A percentile compares a stretch with the other conserved stretches of the same genome.
These are phyloP conservation scores for Coleophoma cylindrospora DNA, from an alignment of 2,329 filamentous ascomycete species.

Conservation along the genomic window DNA sequence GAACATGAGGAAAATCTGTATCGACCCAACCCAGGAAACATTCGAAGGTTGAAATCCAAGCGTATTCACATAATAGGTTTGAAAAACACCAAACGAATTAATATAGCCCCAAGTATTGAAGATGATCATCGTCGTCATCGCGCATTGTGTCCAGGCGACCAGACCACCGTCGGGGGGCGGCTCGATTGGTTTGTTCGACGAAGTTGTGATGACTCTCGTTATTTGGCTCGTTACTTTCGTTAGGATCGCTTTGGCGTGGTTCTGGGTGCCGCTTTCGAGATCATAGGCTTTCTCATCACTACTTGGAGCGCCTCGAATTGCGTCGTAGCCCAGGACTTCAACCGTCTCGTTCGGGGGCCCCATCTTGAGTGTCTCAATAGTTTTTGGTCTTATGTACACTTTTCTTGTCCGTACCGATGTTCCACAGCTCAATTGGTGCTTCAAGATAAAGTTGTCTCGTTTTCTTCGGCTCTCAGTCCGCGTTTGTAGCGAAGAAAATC, in stretches of 20 bases:
- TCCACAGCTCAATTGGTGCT: neutral
- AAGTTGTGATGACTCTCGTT: neutral
- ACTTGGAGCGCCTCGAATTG: neutral
- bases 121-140: conserved; percentile 18
- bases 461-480: too few relatives aligned
- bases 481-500: too few relatives aligned
- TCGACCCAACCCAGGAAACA: conserved; percentile 40
- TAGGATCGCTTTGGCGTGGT: neutral
- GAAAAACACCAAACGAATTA: conserved; percentile 16
- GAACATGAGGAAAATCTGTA: conserved; percentile 38
- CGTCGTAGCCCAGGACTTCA: too few relatives aligned
- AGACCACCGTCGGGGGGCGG: conserved; percentile 24
- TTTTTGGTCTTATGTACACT: too few relatives aligned
- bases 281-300: neutral
- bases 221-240: neutral
- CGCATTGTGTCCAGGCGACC: conserved; percentile 25
- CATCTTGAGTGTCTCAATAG: too few relatives aligned
- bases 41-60: conserved; percentile 28
- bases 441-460: neutral
- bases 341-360: too few relatives aligned
- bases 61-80: conserved; percentile 32
- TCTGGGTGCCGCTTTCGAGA: neutral
- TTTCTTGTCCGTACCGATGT: too few relatives aligned
- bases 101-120: conserved; percentile 26
- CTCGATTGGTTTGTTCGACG: neutral